Percentiles rank a stretch among this genome's conserved stretches.
Conservation (phyloP, 1,284 basidiomycete genomes). For the Pisolithus thermaeus region DNA sequence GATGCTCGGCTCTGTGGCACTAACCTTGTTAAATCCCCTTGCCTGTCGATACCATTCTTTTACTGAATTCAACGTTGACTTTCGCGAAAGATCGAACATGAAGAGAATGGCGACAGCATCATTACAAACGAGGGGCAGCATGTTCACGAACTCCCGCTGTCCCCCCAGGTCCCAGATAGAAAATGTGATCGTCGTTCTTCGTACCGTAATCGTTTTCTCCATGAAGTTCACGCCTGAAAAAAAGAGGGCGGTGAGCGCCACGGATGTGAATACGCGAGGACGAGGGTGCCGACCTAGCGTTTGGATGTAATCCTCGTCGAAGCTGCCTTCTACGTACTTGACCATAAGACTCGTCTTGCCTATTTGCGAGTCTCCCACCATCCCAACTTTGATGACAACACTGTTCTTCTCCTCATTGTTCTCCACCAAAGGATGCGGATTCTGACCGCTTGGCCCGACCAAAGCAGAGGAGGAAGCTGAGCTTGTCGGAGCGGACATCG, state of each 20-base stretch:
- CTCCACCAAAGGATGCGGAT: slow-evolving; percentile 44
- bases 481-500: slow-evolving; percentile 44
- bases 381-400: slow-evolving; percentile 96
- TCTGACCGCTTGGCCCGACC: slow-evolving; percentile 49
- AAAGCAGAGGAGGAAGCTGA: slow-evolving; percentile 39
- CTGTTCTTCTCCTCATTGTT: slow-evolving; percentile 80
- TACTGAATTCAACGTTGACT: slow-evolving; percentile 94
- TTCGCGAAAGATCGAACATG: slow-evolving; percentile 98
- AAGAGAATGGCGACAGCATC: slow-evolving; percentile 98
- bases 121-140: slow-evolving; percentile 97
- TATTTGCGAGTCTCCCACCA: slow-evolving; percentile 99
- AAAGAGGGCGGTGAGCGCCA: slow-evolving; percentile 10
- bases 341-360: slow-evolving; percentile 99
- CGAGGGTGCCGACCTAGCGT: slow-evolving; percentile 71
- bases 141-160: slow-evolving; percentile 97
- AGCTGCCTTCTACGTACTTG: slow-evolving; percentile 96
- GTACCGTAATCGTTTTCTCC: slow-evolving; percentile 97
- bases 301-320: slow-evolving; percentile 99
- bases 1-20: slow-evolving; percentile 16
- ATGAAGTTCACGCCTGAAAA: slow-evolving; percentile 94
- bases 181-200: slow-evolving; percentile 97
- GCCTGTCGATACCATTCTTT: slow-evolving; percentile 99
- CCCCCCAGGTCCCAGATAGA: slow-evolving; percentile 99
- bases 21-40: slow-evolving; percentile 94
- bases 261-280: background rate